A percentile compares a stretch with the other conserved stretches of the same genome.
These are phyloP conservation scores for Heliamphora exappendiculata DNA, from an alignment of 148 eudicot genomes.

Conservation along the genomic window DNA sequence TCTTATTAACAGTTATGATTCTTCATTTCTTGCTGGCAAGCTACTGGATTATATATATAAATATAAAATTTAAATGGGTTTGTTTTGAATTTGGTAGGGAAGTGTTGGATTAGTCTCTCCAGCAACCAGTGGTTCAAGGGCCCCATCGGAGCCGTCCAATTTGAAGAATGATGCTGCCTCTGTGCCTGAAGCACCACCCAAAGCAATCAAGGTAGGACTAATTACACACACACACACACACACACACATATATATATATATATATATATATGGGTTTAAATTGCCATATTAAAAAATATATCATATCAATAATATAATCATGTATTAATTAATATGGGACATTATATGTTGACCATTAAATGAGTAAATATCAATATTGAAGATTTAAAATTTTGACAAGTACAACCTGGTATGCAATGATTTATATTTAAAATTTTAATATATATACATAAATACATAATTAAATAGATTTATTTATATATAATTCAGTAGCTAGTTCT, in stretches of 20 bases:
- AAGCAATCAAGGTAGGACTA: conserved; percentile 56
- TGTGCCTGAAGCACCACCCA: conserved; percentile 31
- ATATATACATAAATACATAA: too few species aligned
- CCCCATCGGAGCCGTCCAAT: conserved; percentile 48
- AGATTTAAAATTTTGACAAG: too few species aligned
- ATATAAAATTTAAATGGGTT: not conserved
- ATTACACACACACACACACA: too few species aligned
- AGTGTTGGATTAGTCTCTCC: conserved; percentile 39
- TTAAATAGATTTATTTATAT: not conserved
- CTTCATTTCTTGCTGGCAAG: not conserved
- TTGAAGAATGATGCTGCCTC: conserved; percentile 23
- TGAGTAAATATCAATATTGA: too few species aligned
- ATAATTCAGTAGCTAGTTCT: not conserved
- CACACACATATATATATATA: too few species aligned
- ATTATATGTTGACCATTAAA: too few species aligned
- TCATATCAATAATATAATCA: too few species aligned
- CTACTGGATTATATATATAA: not conserved
- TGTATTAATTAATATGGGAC: too few species aligned
- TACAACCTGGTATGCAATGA: too few species aligned
- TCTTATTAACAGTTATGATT: conserved; percentile 5
- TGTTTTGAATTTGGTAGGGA: conserved; percentile 35
- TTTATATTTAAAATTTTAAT: too few species aligned
- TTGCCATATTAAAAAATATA: too few species aligned
- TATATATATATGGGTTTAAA: too few species aligned
- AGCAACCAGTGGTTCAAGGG: conserved; percentile 34